Base-by-base conservation (phyloP, 257 asterid genomes). In the Nicotiana sylvestris region DNA sequence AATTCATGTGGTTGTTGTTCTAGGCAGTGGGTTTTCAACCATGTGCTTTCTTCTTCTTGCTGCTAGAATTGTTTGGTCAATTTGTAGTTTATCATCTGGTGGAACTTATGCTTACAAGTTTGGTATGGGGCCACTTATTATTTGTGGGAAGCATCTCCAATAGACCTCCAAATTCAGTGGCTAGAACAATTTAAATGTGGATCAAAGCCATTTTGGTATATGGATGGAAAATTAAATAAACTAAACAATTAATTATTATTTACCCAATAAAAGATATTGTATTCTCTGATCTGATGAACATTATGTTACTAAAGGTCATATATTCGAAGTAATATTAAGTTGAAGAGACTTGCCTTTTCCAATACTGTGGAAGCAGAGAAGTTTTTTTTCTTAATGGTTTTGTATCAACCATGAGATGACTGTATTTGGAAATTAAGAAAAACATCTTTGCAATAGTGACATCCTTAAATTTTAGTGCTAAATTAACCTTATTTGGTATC, bases 1-100 rank as follows among this genome's bases (percentile, higher is more conserved):
- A 68, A 84, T 81, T 88, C 87, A 80, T 88, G 68, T 87, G 90
- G 82, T 53, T 84, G 61, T 66, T 85, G 88, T 72, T 83, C 69
- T 56, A 68, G 70, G 37, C 53, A 62, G 29, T 76, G 81, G 62
- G 66, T 83, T 87, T 87, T 84, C 87, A 85, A 60, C 81, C 66
- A 46, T 69, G 68, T 56, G 66, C 51, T 43, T 43, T 43, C 53
- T 85, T 62, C 70, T 5, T 81, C 78, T 51, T 81, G 82, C 66
- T 82, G 69, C 85, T 77, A 81, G 86, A 86, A 69, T 43, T 66
- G 68, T 43, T 43, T 84, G 85, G 62, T 58, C 11, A 80, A 58
- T 81, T 78, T 65, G 51, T 72, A 81, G 67, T 77, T 85, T 81
- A 62, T 86, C 86, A 56, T 81, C 86, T 84, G 51, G 87, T 83